Conservation (phyloP, 1,139 yeast species). For the Kodamaea alishanica region DNA sequence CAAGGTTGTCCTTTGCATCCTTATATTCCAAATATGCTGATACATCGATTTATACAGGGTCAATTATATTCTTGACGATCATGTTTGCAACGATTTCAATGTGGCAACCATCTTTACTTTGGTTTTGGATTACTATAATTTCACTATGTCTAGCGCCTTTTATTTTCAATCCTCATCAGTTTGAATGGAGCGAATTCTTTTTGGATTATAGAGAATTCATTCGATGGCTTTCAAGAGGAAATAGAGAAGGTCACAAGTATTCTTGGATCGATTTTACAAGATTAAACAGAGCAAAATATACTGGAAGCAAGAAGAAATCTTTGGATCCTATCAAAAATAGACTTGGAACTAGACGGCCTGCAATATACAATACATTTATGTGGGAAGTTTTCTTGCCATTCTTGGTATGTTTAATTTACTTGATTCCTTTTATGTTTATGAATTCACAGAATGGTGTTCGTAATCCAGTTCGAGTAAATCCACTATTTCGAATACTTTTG, state of each 20-base stretch:
- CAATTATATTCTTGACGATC: slow-evolving; percentile 52
- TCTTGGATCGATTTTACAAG: slow-evolving; percentile 66
- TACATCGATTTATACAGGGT: slow-evolving; percentile 65
- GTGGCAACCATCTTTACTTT: slow-evolving; percentile 73
- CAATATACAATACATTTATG: slow-evolving; percentile 46
- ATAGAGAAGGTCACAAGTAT: slow-evolving; percentile 40
- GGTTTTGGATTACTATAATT: slow-evolving; percentile 79
- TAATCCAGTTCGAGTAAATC: slow-evolving; percentile 45
- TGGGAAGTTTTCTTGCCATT: slow-evolving; percentile 54
- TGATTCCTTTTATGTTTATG: slow-evolving; percentile 63
- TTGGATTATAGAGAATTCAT: slow-evolving; percentile 65
- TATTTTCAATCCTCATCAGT: slow-evolving; percentile 84
- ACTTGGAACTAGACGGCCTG: slow-evolving; percentile 30
- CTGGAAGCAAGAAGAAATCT: slow-evolving; percentile 59
- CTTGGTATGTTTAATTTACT: slow-evolving; percentile 36
- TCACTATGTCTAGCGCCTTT: slow-evolving; percentile 78
- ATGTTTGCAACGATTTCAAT: slow-evolving; percentile 62
- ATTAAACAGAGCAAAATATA: slow-evolving; percentile 51
- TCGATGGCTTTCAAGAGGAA: slow-evolving; percentile 69
- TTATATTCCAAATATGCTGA: slow-evolving; percentile 64
- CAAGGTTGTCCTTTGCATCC: slow-evolving; percentile 55
- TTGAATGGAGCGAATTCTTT: slow-evolving; percentile 63
- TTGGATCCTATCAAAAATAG: not conserved
- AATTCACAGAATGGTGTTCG: slow-evolving; percentile 67
- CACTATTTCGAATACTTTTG: slow-evolving; percentile 49